These are phyloP conservation scores for Falciphora oryzae DNA, from an alignment of 2,329 filamentous ascomycete genomes.

Conservation along the genomic window DNA sequence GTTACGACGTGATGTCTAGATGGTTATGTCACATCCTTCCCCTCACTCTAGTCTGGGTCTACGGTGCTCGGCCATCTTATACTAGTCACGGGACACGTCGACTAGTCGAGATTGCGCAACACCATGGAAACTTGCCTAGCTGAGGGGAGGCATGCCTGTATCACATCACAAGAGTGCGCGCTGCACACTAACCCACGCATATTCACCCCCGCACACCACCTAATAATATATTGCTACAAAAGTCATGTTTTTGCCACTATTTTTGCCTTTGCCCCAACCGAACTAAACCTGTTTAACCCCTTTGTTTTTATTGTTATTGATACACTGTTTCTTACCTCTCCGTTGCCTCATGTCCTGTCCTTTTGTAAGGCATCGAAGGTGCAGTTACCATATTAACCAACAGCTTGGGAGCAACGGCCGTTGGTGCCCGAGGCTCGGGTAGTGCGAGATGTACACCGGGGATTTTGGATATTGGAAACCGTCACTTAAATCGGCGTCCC, in stretches of 20 bases:
- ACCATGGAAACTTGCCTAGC: neutral
- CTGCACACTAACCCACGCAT: neutral
- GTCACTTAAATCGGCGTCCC: neutral
- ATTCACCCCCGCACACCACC: neutral
- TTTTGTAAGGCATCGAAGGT: neutral
- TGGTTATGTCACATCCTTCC: constrained; percentile 7
- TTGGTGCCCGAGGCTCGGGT: neutral
- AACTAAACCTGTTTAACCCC: neutral
- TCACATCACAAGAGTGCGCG: neutral
- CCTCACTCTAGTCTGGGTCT: neutral
- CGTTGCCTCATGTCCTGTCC: neutral
- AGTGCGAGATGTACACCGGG: neutral
- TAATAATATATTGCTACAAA: constrained; percentile 2
- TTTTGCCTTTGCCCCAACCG: neutral
- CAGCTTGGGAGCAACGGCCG: neutral
- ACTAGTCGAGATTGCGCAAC: neutral
- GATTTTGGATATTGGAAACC: neutral
- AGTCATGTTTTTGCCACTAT: neutral
- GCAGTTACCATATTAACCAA: neutral
- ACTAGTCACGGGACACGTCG: neutral
- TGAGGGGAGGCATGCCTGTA: neutral
- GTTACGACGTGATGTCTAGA: constrained; percentile 11
- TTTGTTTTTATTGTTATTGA: neutral
- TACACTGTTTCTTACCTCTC: neutral
- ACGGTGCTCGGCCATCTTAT: neutral